Base-by-base conservation (phyloP, 2,329 filamentous ascomycete genomes). In the Lecanosticta acicola region DNA sequence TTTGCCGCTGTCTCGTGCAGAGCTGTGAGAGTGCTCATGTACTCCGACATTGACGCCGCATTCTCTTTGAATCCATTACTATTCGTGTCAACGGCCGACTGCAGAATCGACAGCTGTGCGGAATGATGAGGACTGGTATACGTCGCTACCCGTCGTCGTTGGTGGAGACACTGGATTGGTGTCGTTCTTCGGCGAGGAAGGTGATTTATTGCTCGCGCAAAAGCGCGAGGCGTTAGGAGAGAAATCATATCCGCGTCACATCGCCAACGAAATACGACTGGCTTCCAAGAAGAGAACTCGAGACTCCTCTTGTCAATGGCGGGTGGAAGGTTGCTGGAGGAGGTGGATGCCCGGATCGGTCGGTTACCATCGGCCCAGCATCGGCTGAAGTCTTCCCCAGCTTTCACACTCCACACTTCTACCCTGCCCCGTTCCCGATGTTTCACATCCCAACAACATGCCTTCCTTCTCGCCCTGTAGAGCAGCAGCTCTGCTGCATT, bases 31-130 rank as follows among this genome's bases (percentile, higher is more conserved):
- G 77, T 77, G 45, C 73, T 71, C 62, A 87, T 81, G 44, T 89
- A 78, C 57, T 85, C 80, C 50, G 74, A 73, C 87, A 96, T 94
- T 51, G 87, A 80, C 46, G 71, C 68, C 57, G 80, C 79, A 72
- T 97, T 97, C 60, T 94, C 84, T 60, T 78, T 79, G 74, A 85
- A 97, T 59, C 87, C 84, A 21, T 81, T 72, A 3, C 87, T 90
- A 3, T 79, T 79, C 2, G 83, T 77, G 66, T 97, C 91, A 56
- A 96, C 78, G 36, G 76, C 72, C 32, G 81, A 87, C 50, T 81
- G 85, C 26, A 97, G 73, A 35, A 87, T 76, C 4, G 90, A 95
- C 51, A 96, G 83, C 45, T 88, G 84, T 52, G 80, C 79, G 29
- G 88, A 87, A 71, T 95, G 88, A 66, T 89, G 81, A 2, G 83